These are phyloP conservation scores for Chalciporus sphaerocephalus DNA, from an alignment of 768 basidiomycete species.

Conservation along the genomic window DNA sequence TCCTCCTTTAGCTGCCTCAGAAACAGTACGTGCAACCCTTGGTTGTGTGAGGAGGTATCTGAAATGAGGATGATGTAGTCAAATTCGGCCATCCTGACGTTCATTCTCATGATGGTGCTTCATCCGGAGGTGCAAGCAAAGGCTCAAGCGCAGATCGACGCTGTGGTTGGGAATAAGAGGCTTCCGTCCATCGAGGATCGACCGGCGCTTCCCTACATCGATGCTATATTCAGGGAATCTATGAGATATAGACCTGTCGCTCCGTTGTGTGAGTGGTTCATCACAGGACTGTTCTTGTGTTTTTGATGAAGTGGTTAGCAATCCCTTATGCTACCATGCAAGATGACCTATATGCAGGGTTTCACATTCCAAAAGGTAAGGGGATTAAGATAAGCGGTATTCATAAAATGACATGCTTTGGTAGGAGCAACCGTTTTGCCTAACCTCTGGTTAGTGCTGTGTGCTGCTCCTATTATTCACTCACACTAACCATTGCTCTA, in stretches of 20 bases:
- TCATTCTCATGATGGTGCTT: conserved; percentile 5
- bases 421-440: conserved; percentile 1
- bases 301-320: neutral
- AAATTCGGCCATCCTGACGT: neutral
- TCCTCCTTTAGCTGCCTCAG: conserved; percentile 6
- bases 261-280: neutral
- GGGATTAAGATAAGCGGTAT: neutral
- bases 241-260: neutral
- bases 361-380: conserved; percentile 43
- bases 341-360: conserved; percentile 39
- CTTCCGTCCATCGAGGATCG: conserved; percentile 13
- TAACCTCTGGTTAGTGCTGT: neutral
- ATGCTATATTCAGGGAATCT: conserved; percentile 13
- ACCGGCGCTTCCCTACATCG: conserved; percentile 31
- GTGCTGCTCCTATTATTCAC: neutral
- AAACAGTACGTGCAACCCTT: conserved; percentile 10
- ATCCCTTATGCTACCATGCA: conserved; percentile 27
- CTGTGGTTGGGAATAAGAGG: conserved; percentile 11
- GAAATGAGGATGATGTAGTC: conserved; percentile 2
- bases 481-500: neutral
- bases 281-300: neutral
- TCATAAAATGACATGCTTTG: neutral
- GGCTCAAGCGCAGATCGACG: conserved; percentile 8
- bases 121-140: conserved; percentile 11
- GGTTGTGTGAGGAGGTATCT: neutral